Percentiles rank a stretch among this genome's conserved stretches.
Conservation (phyloP, 2,329 filamentous ascomycete species). For the Penicillium sp. region DNA sequence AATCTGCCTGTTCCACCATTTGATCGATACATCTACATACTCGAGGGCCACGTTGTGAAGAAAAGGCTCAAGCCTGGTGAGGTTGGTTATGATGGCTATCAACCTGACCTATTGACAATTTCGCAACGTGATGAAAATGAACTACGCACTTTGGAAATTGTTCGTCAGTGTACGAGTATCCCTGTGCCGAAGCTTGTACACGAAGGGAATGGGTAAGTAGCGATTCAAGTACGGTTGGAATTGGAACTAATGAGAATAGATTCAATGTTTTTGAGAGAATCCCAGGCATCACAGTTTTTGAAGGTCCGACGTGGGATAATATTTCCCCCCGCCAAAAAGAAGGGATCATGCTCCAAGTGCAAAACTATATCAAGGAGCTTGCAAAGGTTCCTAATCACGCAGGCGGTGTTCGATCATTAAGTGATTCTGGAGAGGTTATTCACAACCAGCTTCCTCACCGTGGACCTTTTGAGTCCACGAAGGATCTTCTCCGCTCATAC, state of each 20-base stretch:
- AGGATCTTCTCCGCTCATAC: conserved; percentile 2
- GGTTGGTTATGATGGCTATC: conserved; percentile 5
- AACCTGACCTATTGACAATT: conserved; percentile 1
- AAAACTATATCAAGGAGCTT: conserved; percentile 6
- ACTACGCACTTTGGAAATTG: not conserved
- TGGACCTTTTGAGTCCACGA: conserved; percentile 3
- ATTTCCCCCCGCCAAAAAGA: conserved; percentile 5
- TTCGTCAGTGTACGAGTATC: conserved; percentile 1
- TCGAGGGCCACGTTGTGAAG: conserved; percentile 3
- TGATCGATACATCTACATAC: conserved; percentile 6
- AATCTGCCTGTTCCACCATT: conserved; percentile 4
- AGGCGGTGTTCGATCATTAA: conserved; percentile 2
- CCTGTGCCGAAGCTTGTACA: conserved; percentile 3
- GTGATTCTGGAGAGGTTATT: conserved; percentile 2
- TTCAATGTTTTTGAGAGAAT: conserved; percentile 7
- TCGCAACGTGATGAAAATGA: conserved; percentile 5
- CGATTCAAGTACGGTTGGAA: not conserved
- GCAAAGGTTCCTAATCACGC: conserved; percentile 2
- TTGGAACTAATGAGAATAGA: not conserved
- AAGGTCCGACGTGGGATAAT: conserved; percentile 4
- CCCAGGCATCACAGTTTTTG: conserved; percentile 3
- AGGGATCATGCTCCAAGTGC: conserved; percentile 5
- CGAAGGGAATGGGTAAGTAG: conserved; percentile 2
- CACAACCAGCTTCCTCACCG: conserved; percentile 5
- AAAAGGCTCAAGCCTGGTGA: conserved; percentile 5